phyloP scores from a whole-genome alignment of 768 basidiomycete genomes.

The Imleria badia region DNA sequence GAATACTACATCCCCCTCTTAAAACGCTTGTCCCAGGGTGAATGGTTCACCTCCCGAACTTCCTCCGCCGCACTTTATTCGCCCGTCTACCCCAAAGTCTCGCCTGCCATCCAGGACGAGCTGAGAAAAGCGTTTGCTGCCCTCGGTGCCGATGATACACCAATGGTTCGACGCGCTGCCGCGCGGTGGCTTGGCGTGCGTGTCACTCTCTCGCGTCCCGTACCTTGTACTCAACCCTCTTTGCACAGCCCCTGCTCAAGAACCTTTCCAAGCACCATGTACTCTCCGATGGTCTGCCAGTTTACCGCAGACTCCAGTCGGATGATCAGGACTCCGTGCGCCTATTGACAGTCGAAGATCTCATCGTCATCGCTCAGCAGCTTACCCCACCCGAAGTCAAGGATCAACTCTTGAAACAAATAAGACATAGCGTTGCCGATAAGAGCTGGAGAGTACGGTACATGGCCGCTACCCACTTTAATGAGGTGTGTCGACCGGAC shows the following conservation, averaged over 20 bases:
- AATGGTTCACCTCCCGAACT: constrained; percentile 98
- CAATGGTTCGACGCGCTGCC: constrained; percentile 96
- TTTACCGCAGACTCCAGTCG: constrained; percentile 90
- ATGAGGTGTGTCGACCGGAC: constrained; percentile 58
- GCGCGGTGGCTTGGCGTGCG: constrained; percentile 95
- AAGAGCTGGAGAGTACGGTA: constrained; percentile 99
- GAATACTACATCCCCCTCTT: constrained; percentile 89
- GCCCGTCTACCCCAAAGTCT: constrained; percentile 82
- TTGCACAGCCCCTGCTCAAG: constrained; percentile 68
- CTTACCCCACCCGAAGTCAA: constrained; percentile 88
- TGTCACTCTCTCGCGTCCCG: constrained; percentile 15
- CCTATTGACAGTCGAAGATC: constrained; percentile 89
- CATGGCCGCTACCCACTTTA: constrained; percentile 98
- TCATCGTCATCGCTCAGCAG: constrained; percentile 88
- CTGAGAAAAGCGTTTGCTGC: constrained; percentile 80
- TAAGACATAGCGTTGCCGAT: constrained; percentile 85
- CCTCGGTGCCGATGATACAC: constrained; percentile 91
- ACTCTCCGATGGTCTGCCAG: constrained; percentile 81
- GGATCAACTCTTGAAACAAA: constrained; percentile 83
- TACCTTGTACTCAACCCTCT: constrained; percentile 9
- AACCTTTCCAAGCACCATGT: constrained; percentile 79
- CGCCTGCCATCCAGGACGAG: constrained; percentile 76
- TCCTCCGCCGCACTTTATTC: constrained; percentile 94
- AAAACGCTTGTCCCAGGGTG: constrained; percentile 84
- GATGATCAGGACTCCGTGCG: constrained; percentile 99